Conservation (phyloP, 2,329 filamentous ascomycete genomes). For the Clarireedia paspali region DNA sequence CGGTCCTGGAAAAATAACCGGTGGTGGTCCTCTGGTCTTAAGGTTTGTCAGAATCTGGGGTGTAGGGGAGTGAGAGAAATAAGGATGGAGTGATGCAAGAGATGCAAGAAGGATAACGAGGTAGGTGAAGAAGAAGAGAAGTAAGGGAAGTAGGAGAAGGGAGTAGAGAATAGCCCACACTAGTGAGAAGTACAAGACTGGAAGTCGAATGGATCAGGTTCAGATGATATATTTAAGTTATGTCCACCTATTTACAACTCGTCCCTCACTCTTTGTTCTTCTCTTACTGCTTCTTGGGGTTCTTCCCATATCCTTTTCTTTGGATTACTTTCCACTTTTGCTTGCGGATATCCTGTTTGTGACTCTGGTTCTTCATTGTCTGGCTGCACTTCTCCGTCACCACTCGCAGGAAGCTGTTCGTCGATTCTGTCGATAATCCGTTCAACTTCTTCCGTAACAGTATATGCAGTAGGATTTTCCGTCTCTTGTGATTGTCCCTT, state of each 20-base stretch:
- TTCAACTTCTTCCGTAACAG: slow-evolving; percentile 46
- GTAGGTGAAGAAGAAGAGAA: not conserved
- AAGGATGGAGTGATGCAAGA: too few species aligned
- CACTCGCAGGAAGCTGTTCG: slow-evolving; percentile 22
- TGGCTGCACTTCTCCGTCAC: slow-evolving; percentile 23
- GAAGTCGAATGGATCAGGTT: too few species aligned
- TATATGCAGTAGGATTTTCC: slow-evolving; percentile 17
- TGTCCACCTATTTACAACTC: slow-evolving; percentile 22
- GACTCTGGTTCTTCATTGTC: slow-evolving; percentile 25
- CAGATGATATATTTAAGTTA: not conserved
- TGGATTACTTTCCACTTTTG: slow-evolving; percentile 37
- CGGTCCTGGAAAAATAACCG: too few species aligned
- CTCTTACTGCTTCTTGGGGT: slow-evolving; percentile 30
- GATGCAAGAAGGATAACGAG: not conserved
- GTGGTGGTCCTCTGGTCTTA: too few species aligned
- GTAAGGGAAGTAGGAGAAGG: too few species aligned
- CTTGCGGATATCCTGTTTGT: slow-evolving; percentile 57
- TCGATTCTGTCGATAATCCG: slow-evolving; percentile 40
- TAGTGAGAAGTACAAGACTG: too few species aligned
- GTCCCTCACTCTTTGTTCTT: slow-evolving; percentile 23
- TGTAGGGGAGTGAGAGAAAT: too few species aligned
- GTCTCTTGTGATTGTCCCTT: slow-evolving; percentile 8
- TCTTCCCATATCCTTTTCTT: slow-evolving; percentile 58
- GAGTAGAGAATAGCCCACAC: too few species aligned
- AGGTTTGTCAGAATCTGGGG: too few species aligned